Base-by-base conservation (phyloP, 2,329 filamentous ascomycete species). In the Fonsecaea nubica region DNA sequence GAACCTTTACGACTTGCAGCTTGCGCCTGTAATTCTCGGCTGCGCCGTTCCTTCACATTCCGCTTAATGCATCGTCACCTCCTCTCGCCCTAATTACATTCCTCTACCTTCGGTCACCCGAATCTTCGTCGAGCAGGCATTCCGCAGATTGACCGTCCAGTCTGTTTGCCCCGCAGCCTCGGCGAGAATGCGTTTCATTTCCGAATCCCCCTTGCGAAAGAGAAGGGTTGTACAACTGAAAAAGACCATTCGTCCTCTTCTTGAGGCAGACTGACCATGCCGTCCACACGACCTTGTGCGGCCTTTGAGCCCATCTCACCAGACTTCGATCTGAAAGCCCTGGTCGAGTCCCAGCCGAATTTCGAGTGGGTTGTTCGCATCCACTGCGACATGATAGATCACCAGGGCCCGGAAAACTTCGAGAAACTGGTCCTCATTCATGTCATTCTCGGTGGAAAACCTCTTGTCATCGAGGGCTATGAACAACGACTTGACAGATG, bases 231-330 rank as follows among this genome's bases (percentile, higher is more conserved):
- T 62, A n/a, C n/a, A 9, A 21, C 38, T 68, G 54, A 56, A 4
- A 4, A 15, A 18, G 12, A 18, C 18, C 30, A 9, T 36, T 13
- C 2, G 13, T 35, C 3, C 45, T 32, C 35, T 56, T 18, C 52
- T 45, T 45, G 10, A 36, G 25, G 1, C 12, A 12, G 4, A 3
- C 10, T 54, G 74, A 85, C 74, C 33, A 97, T 97, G 93, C 90
- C 92, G 62, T 85, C 90, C 13, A 83, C 90, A 65, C 89, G 93
- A 73, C 92, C 92, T 0, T 90, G 92, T 75, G 92, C 93, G 15
- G 92, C 93, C 59, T 98, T 98, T 78, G 92, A 96, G 77, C 93
- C 94, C 1, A 91, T 98, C 55, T 87, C 93, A 0, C 93, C 93
- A 0, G 88, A 94, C 74, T 87, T 98, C 64, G 90, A 98, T 75